Evolutionary conservation across 768 basidiomycete species (phyloP).

Genomic region (Lentinula raphanica): DNA sequence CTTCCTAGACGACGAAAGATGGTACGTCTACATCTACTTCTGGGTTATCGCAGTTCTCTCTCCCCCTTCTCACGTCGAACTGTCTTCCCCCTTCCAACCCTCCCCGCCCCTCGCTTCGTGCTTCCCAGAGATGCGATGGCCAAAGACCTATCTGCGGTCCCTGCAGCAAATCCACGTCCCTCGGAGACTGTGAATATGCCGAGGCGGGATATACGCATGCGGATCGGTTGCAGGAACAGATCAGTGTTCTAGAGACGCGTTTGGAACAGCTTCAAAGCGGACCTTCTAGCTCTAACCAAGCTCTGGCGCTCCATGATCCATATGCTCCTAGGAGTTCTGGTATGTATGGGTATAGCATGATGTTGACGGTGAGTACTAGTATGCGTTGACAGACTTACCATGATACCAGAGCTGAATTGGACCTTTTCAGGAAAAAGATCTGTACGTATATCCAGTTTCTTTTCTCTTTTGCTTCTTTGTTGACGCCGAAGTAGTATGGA

Average conservation of each 20-base stretch:
- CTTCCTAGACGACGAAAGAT: conserved; percentile 36
- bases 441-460: too few species aligned
- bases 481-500: conserved; percentile 2
- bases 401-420: too few species aligned
- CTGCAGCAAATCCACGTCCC: conserved; percentile 28
- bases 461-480: too few species aligned
- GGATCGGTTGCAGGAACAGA: conserved; percentile 31
- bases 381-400: too few species aligned
- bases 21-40: too few species aligned
- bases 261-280: conserved; percentile 25
- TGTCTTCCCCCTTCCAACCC: too few species aligned
- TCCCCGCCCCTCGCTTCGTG: too few species aligned
- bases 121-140: conserved; percentile 37
- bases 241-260: conserved; percentile 28
- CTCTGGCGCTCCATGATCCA: conserved; percentile 19
- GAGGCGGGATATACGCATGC: conserved; percentile 33
- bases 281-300: conserved; percentile 12
- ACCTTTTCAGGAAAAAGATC: too few species aligned
- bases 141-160: conserved; percentile 32
- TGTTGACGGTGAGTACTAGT: background rate
- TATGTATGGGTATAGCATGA: too few species aligned
- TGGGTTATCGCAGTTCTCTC: background rate
- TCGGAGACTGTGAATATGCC: conserved; percentile 39
- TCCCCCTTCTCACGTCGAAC: background rate
- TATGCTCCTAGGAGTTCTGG: conserved; percentile 8